Evolutionary conservation across 2,329 filamentous ascomycete species (phyloP).

Genomic region (Paecilomyces formosus): DNA sequence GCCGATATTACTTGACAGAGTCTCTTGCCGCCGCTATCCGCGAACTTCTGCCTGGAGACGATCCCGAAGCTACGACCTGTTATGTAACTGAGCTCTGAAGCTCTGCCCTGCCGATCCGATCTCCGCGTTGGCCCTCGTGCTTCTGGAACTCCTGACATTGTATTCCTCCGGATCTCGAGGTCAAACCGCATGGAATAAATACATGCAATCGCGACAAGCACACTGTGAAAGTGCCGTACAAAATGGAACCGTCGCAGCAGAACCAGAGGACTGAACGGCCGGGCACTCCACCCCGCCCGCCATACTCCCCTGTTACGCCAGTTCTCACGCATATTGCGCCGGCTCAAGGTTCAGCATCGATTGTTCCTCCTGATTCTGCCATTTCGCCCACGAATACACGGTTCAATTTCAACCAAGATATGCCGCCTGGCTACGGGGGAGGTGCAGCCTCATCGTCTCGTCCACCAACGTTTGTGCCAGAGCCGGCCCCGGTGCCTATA

Average conservation of each 20-base stretch:
- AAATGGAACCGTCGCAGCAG: conserved; percentile 29
- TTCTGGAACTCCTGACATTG: conserved; percentile 1
- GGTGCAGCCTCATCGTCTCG: conserved; percentile 2
- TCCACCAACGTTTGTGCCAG: conserved; percentile 21
- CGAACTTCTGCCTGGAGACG: neutral
- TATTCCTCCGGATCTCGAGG: neutral
- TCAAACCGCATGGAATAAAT: neutral
- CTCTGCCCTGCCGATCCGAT: neutral
- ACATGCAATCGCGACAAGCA: neutral
- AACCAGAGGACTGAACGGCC: conserved; percentile 15
- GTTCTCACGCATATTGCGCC: conserved; percentile 31
- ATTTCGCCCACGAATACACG: conserved; percentile 17
- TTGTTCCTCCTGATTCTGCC: conserved; percentile 24
- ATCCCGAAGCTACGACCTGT: neutral
- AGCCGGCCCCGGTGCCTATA: conserved; percentile 36
- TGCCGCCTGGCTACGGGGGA: conserved; percentile 4
- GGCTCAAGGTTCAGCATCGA: conserved; percentile 18
- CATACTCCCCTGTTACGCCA: conserved; percentile 42
- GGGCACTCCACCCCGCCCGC: conserved; percentile 35
- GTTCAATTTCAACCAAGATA: conserved; percentile 1
- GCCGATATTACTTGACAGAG: neutral
- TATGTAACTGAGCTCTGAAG: neutral
- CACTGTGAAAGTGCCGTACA: neutral
- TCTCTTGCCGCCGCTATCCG: neutral
- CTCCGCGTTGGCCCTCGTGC: neutral